Conservation (phyloP, 2,329 filamentous ascomycete genomes). For the Orbilia blumenaviensis region DNA sequence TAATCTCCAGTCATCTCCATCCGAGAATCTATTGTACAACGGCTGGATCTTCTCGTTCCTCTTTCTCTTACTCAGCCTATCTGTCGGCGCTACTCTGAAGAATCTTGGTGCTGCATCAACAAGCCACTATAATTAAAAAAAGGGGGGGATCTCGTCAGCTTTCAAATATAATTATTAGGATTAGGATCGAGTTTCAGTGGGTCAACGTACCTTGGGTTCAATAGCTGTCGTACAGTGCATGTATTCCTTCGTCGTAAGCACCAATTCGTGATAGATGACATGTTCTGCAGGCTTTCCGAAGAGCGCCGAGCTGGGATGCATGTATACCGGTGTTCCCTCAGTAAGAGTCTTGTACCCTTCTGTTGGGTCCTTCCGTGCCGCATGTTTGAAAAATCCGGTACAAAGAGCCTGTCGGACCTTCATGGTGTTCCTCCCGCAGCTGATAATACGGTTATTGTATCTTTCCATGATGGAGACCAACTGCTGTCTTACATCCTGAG, state of each 20-base stretch:
- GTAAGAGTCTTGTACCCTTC: slow-evolving; percentile 98
- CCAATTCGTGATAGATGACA: slow-evolving; percentile 90
- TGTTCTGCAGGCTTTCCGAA: slow-evolving; percentile 97
- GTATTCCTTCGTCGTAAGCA: slow-evolving; percentile 95
- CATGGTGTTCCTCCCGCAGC: slow-evolving; percentile 85
- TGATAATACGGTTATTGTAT: slow-evolving; percentile 81
- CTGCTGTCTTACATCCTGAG: slow-evolving; percentile 91
- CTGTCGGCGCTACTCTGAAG: slow-evolving; percentile 93
- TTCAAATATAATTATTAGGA: background rate
- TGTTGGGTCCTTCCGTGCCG: slow-evolving; percentile 90
- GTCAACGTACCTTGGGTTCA: slow-evolving; percentile 78
- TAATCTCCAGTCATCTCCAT: slow-evolving; percentile 93
- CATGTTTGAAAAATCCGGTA: slow-evolving; percentile 93
- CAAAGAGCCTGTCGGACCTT: slow-evolving; percentile 90
- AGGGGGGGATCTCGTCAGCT: too few species aligned
- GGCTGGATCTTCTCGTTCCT: slow-evolving; percentile 94
- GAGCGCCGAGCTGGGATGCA: slow-evolving; percentile 89
- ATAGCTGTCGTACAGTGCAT: slow-evolving; percentile 95
- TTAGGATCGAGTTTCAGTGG: too few species aligned
- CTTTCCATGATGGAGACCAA: slow-evolving; percentile 92
- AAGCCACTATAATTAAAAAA: slow-evolving; percentile 71
- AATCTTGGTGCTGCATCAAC: slow-evolving; percentile 98
- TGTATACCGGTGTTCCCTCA: slow-evolving; percentile 91
- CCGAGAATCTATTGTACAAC: slow-evolving; percentile 88
- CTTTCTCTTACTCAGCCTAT: slow-evolving; percentile 87